These are phyloP conservation scores for Globisporangium cederbergense DNA, from an alignment of 352 stramenopile genomes.

Conservation along the genomic window DNA sequence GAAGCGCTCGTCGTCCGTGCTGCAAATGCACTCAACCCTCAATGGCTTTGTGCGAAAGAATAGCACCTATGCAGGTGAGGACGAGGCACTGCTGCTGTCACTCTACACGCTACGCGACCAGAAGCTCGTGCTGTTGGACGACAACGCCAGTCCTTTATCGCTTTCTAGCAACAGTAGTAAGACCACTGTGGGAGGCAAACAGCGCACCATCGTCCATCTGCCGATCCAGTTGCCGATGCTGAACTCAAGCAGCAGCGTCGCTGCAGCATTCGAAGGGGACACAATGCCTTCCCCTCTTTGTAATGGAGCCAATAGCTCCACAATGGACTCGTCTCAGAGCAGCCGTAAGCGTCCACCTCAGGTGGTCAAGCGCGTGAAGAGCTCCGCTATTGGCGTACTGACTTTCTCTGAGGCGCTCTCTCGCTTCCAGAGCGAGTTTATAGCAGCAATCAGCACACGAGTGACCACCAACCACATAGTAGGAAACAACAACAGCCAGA, in stretches of 20 bases:
- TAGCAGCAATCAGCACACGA: not conserved
- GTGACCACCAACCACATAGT: not conserved
- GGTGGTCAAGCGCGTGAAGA: slow-evolving; percentile 12
- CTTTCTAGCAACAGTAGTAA: not conserved
- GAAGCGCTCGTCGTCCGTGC: not conserved
- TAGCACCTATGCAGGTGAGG: not conserved
- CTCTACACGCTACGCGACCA: slow-evolving; percentile 16
- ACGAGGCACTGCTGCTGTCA: slow-evolving; percentile 2
- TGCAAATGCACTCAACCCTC: not conserved
- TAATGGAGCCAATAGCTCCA: not conserved
- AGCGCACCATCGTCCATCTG: not conserved
- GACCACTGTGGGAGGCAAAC: not conserved
- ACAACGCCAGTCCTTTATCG: not conserved
- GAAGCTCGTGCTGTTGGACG: slow-evolving; percentile 3
- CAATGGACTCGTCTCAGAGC: not conserved
- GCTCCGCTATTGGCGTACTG: slow-evolving; percentile 8
- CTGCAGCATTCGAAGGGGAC: not conserved
- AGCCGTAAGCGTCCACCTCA: not conserved
- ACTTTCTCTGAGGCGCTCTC: slow-evolving; percentile 19
- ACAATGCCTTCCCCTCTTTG: not conserved
- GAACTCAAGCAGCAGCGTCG: slow-evolving; percentile 6
- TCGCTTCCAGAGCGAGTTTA: slow-evolving; percentile 6
- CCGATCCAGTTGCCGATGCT: slow-evolving; percentile 2
- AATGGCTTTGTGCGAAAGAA: slow-evolving; percentile 5
- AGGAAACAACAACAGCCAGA: slow-evolving; percentile 1